Conservation (phyloP, 176 grass and related monocot genomes). For the Paspalum vaginatum region DNA sequence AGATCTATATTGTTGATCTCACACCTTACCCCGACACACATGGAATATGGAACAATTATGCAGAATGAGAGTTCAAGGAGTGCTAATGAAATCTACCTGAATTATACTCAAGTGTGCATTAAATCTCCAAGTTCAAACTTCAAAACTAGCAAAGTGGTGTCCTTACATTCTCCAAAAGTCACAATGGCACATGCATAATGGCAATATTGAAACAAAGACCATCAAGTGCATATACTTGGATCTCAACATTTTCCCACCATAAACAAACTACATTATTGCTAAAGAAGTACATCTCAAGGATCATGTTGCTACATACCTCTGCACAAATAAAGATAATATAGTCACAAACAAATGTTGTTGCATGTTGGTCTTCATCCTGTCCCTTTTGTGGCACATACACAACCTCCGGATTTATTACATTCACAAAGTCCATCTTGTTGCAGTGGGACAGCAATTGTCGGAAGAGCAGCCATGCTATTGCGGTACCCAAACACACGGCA, state of each 20-base stretch:
- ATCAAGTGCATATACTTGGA: neutral
- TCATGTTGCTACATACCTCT: neutral
- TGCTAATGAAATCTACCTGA: no score
- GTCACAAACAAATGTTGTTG: neutral
- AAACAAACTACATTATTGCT: neutral
- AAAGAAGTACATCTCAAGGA: no score
- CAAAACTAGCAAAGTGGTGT: no score
- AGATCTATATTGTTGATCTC: no score
- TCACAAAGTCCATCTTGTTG: neutral
- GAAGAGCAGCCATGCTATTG: slow-evolving; percentile 28
- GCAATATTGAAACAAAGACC: no score
- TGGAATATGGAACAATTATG: no score
- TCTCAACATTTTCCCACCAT: neutral
- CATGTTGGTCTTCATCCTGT: neutral
- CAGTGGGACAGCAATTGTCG: neutral
- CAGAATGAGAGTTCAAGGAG: no score
- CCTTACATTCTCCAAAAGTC: no score
- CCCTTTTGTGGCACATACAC: neutral
- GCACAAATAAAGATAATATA: neutral
- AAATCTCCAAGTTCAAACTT: no score
- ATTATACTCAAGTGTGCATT: no score
- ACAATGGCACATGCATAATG: no score
- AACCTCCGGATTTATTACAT: neutral
- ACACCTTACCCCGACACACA: no score
- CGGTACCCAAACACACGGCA: neutral